phyloP scores from a whole-genome alignment of 768 basidiomycete genomes.

The Rhodotorula babjevae region DNA sequence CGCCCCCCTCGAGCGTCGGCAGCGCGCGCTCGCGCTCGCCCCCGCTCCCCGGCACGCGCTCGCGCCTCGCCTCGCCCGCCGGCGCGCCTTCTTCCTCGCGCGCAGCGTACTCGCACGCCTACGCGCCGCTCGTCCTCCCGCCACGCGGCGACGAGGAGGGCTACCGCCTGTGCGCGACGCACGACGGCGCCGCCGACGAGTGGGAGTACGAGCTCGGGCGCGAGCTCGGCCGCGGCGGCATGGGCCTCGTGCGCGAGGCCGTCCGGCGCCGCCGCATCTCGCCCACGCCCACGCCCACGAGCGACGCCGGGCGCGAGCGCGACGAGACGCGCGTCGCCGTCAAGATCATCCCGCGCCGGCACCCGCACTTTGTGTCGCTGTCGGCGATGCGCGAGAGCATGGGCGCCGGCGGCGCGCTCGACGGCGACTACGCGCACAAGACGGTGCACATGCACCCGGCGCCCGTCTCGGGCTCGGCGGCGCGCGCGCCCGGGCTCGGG shows the following conservation, averaged over 20 bases:
- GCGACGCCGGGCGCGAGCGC: background rate
- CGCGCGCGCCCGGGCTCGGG: no score
- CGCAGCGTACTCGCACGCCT: no score
- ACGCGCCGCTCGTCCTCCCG: background rate
- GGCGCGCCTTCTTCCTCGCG: no score
- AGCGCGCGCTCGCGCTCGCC: background rate
- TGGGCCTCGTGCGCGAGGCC: conserved; percentile 39
- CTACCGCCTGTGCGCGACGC: background rate
- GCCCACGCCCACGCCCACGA: background rate
- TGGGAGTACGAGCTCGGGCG: conserved; percentile 36
- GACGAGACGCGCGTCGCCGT: conserved; percentile 33
- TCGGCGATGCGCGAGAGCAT: background rate
- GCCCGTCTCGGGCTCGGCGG: background rate
- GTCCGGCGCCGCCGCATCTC: no score
- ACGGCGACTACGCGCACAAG: background rate
- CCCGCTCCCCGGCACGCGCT: no score
- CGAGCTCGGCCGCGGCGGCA: conserved; percentile 36
- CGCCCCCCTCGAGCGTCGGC: conserved; percentile 10
- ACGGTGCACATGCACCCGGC: background rate
- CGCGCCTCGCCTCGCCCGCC: background rate
- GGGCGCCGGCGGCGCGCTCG: background rate
- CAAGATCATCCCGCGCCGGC: conserved; percentile 38
- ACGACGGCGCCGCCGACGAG: conserved; percentile 18
- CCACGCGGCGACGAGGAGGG: background rate
- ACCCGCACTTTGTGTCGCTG: background rate